Evolutionary conservation across 371 early-diverging fungal species (phyloP).

Genomic region (Massospora cicadina): DNA sequence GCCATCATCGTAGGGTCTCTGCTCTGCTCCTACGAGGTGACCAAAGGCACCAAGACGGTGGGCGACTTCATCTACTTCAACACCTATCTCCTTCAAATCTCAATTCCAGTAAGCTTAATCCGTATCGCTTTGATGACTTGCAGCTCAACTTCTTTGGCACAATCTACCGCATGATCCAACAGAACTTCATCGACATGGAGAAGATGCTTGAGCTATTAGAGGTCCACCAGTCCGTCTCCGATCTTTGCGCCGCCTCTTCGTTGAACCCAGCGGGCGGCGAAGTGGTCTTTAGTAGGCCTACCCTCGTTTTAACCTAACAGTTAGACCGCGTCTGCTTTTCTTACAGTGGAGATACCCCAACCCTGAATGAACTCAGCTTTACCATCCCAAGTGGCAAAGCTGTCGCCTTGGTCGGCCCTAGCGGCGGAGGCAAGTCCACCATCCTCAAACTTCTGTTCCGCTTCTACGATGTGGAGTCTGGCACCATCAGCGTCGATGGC

Average conservation of each 20-base stretch:
- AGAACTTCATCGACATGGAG: slow-evolving; percentile 58
- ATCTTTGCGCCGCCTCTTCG: slow-evolving; percentile 18
- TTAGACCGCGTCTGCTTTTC: slow-evolving; percentile 37
- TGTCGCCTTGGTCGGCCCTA: slow-evolving; percentile 51
- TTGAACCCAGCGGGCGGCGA: slow-evolving; percentile 17
- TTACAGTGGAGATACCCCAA: slow-evolving; percentile 29
- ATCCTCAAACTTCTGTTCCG: slow-evolving; percentile 75
- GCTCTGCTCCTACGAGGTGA: slow-evolving; percentile 59
- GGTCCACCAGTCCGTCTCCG: slow-evolving; percentile 19
- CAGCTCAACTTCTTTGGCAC: slow-evolving; percentile 19
- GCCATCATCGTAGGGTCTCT: slow-evolving; percentile 61
- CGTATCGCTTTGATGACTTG: not conserved
- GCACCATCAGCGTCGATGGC: slow-evolving; percentile 73
- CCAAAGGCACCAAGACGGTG: slow-evolving; percentile 39
- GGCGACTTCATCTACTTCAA: slow-evolving; percentile 80
- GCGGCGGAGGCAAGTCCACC: slow-evolving; percentile 83
- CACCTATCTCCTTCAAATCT: slow-evolving; percentile 64
- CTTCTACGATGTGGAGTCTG: slow-evolving; percentile 68
- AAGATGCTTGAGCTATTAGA: slow-evolving; percentile 44
- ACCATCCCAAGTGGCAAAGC: slow-evolving; percentile 32
- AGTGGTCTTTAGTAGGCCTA: slow-evolving; percentile 19
- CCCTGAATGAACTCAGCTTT: slow-evolving; percentile 32
- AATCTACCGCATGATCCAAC: slow-evolving; percentile 19
- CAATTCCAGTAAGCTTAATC: slow-evolving; percentile 31
- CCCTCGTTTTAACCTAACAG: not conserved